Conservation (phyloP, 306 rosid genomes). For the Pachyrhizus erosus region DNA sequence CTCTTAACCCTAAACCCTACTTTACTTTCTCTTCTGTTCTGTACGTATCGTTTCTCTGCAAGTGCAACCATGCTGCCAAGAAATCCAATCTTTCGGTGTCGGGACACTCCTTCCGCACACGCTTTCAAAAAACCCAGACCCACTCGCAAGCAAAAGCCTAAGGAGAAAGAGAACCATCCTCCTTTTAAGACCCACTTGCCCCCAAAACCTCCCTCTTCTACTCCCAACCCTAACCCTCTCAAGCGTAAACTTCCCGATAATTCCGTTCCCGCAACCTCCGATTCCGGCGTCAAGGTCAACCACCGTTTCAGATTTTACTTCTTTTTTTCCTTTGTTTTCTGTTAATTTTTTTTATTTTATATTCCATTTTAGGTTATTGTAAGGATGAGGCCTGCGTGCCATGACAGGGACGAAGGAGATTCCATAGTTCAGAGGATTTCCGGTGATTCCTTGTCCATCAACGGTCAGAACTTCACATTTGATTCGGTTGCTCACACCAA, state of each 20-base stretch:
- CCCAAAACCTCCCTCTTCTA: constrained; percentile 64
- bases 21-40: background rate
- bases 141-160: constrained; percentile 56
- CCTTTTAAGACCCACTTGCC: constrained; percentile 64
- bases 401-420: constrained; percentile 70
- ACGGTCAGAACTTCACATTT: constrained; percentile 80
- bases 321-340: no score
- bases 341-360: background rate
- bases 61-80: constrained; percentile 61
- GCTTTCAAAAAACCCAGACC: constrained; percentile 49
- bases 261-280: constrained; percentile 56
- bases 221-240: constrained; percentile 66
- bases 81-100: constrained; percentile 53
- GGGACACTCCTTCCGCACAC: constrained; percentile 47
- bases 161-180: constrained; percentile 81
- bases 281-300: constrained; percentile 83
- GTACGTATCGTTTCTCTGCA: background rate
- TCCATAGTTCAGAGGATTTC: constrained; percentile 66
- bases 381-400: constrained; percentile 68
- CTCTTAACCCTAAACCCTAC: constrained; percentile 34
- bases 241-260: constrained; percentile 78
- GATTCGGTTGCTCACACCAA: constrained; percentile 74
- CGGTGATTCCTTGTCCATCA: constrained; percentile 63
- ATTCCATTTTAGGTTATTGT: constrained; percentile 65
- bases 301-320: background rate